Percentiles rank a stretch among this genome's conserved stretches.
Evolutionary conservation across 192 early-diverging fungal genomes (phyloP).

Genomic region (Podila minutissima): DNA sequence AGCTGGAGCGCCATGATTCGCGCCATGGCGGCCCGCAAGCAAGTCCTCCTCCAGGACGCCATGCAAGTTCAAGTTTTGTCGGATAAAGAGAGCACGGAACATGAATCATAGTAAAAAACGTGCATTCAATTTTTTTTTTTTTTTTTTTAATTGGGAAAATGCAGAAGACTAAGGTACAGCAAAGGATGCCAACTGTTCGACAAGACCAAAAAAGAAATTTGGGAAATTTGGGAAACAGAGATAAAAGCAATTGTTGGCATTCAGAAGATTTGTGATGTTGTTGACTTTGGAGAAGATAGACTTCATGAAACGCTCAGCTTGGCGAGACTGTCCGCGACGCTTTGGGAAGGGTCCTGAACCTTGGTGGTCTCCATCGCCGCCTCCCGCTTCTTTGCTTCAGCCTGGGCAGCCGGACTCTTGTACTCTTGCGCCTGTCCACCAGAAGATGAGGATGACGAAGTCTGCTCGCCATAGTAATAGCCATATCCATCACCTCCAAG

Average conservation of each 20-base stretch:
- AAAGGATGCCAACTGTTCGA: not conserved
- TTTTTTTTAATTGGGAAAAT: too few species aligned
- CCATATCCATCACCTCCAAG: constrained; percentile 4
- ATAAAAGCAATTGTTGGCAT: not conserved
- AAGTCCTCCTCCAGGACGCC: not conserved
- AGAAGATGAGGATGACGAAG: too few species aligned
- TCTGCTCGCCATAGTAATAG: constrained; percentile 11
- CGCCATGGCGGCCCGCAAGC: constrained; percentile 20
- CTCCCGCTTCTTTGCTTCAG: constrained; percentile 13
- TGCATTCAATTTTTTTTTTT: too few species aligned
- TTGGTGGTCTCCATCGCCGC: not conserved
- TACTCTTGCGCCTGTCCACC: constrained; percentile 12
- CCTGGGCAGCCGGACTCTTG: not conserved
- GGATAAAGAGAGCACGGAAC: not conserved
- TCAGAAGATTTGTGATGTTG: not conserved
- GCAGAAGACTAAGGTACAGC: not conserved
- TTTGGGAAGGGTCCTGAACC: not conserved
- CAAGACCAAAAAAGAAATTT: too few species aligned
- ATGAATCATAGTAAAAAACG: not conserved
- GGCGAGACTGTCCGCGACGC: constrained; percentile 15
- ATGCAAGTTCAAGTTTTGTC: not conserved
- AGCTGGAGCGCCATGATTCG: constrained; percentile 26
- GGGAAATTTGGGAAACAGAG: too few species aligned
- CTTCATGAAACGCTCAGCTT: constrained; percentile 23
- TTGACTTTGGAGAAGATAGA: not conserved